Percentiles rank a stretch among this genome's conserved stretches.
Conservation (phyloP, 345 rosid genomes). For the Boechera divaricarpa region DNA sequence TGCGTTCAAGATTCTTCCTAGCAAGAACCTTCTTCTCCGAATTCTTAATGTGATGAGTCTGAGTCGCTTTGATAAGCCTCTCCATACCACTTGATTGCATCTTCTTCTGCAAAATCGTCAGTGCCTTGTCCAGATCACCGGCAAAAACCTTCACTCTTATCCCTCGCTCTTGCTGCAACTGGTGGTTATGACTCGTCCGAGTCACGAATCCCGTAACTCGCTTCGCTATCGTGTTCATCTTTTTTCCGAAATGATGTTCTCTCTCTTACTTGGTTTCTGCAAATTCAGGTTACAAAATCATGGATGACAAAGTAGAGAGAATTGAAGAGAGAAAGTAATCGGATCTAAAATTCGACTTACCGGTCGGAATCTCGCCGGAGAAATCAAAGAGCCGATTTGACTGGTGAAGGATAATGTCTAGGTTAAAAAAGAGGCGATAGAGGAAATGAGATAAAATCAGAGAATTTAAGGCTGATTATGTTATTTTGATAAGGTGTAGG, state of each 20-base stretch:
- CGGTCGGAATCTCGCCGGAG: conserved; percentile 35
- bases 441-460: not conserved
- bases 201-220: conserved; percentile 42
- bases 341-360: conserved; percentile 20
- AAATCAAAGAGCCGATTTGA: conserved; percentile 1
- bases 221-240: conserved; percentile 46
- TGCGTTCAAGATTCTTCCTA: conserved; percentile 70
- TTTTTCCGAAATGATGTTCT: not conserved
- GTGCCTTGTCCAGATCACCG: conserved; percentile 76
- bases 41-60: conserved; percentile 77
- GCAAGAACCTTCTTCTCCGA: conserved; percentile 94
- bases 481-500: not conserved
- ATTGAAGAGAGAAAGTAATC: not conserved
- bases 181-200: conserved; percentile 42
- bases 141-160: conserved; percentile 73
- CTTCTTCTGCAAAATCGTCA: conserved; percentile 69
- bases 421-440: conserved; percentile 11
- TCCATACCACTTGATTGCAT: conserved; percentile 93
- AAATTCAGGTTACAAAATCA: not conserved
- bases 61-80: conserved; percentile 69
- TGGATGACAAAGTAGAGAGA: not conserved
- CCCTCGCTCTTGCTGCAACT: conserved; percentile 73
- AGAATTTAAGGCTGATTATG: not conserved
- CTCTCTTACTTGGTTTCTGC: conserved; percentile 19
- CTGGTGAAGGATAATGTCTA: not conserved